These are phyloP conservation scores for Kurtzmaniella quercitrusa DNA, from an alignment of 1,139 yeast genomes.

Conservation along the genomic window DNA sequence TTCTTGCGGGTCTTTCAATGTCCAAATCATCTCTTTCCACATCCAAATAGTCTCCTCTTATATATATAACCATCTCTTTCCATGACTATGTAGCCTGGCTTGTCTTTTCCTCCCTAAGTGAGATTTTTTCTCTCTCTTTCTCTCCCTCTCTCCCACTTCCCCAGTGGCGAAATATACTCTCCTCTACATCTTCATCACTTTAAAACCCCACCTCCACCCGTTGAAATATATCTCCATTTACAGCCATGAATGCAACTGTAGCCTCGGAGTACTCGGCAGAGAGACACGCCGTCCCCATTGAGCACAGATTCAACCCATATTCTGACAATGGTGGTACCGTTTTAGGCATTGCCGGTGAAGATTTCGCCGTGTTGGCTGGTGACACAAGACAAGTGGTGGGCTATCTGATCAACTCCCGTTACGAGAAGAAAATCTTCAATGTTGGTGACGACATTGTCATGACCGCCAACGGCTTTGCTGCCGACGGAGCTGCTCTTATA, in stretches of 20 bases:
- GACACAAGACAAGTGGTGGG: constrained; percentile 97
- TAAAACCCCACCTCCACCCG: neutral
- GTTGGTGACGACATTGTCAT: constrained; percentile 86
- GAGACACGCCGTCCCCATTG: constrained; percentile 61
- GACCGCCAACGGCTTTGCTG: constrained; percentile 95
- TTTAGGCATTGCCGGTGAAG: constrained; percentile 95
- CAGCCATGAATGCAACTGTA: constrained; percentile 41
- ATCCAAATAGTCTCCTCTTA: no score
- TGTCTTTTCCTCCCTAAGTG: no score
- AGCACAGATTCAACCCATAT: constrained; percentile 93
- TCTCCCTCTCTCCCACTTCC: neutral
- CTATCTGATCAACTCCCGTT: constrained; percentile 87
- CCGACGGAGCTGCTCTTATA: constrained; percentile 86
- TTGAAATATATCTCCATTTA: no score
- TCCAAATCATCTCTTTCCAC: no score
- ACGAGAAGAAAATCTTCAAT: constrained; percentile 85
- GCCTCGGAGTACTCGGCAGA: constrained; percentile 61
- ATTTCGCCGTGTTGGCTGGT: constrained; percentile 94
- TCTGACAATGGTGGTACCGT: constrained; percentile 97
- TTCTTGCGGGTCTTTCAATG: no score
- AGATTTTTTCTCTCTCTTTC: neutral
- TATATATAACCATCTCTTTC: no score
- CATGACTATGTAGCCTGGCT: no score
- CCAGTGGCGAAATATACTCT: neutral
- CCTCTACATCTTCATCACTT: neutral